Base-by-base conservation (phyloP, 805 yeast genomes). In the Metschnikowia amazonensis region DNA sequence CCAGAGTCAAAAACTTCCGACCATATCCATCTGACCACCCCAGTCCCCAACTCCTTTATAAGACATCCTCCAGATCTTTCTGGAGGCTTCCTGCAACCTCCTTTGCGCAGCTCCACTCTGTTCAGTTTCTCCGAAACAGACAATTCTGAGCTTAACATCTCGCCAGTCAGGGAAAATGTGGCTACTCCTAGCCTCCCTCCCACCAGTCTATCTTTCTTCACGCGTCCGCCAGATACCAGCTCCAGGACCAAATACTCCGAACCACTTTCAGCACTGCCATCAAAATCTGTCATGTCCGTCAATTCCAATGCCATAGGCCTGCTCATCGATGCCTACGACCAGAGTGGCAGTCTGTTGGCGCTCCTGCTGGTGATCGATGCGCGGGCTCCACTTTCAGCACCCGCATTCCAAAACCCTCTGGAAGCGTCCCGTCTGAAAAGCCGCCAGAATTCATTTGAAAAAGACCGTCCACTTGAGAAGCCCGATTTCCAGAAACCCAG, bases 291-390 rank as follows among this genome's bases (percentile, higher is more conserved):
- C 14, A 45, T 48, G 20, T 58, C 64, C 20, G 27, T 53, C 16
- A 50, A 40, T 36, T 63, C 69, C 20, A 60, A 60, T 41, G 52
- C 56, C 5, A 54, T 63, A 2, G 65, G 63, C 21, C 63, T 58
- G 58, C 59, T 65, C 9, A 57, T 64, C 18, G 63, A 64, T n/a
- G 55, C 58, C 21, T 65, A 64, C 44, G 56, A 62, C 36, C 58
- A 60, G 47, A 61, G 63, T 39, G 57, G 52, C 38, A 63, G 63
- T 35, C 56, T 52, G 58, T 27, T 54, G 34, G 47, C 44, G 18
- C 57, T 53, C 21, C 42, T 18, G 35, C 40, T 13, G 27, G 36
- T 18, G 29, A 11, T 23, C 2, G 24, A 32, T 18, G 7, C 23
- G 6, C 35, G 35, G 14, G 24, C 25, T 3, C 30, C 43, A 2